Evolutionary conservation across 78 protist species (phyloP), one percentile per base, ranked within the genome.

Genomic region (Dictyostelium citrinum): DNA sequence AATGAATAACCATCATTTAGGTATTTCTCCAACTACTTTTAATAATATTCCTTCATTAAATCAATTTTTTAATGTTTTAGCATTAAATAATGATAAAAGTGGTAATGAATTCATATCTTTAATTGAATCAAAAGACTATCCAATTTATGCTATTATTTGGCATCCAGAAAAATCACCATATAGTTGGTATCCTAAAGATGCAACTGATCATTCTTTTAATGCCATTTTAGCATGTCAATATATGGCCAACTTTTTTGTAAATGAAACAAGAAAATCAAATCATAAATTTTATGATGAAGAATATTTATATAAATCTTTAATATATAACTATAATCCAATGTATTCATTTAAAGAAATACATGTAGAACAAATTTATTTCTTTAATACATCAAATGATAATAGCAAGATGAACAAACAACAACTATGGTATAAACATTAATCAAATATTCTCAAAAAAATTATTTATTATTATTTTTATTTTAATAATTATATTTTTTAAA

Each of bases 151-250:
- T 3, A 20, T 70, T 24, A 98, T 97, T 58, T 98, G 95, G 96
- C 99, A 97, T 60, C 99, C 99, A 3, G 98, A 97, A 83, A 90
- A 85, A 68, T 55, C 75, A 55, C 5, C 22, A 12, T 96, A 95
- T 24, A 96, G 96, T 67, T 97, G 95, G 95, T 37, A 49, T 58
- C 43, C 22, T 46, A 49, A 31, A 27, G 93, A 91, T 55, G 96
- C 43, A 41, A 83, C 75, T 49, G 49, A 61, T 37, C 96, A 96
- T 82, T 68, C 97, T 0, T 60, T 51, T 11, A 61, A 35, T 17
- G 82, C 95, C 33, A 76, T 96, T 31, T 27, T 83, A 31, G 96
- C 95, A 12, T 37, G 55, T n/a, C 93, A 95, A 45, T 74, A 92
- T 82, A 51, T 77, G 33, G 33, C 97, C 14, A 33, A 29, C 78